Conservation (phyloP, 2,329 filamentous ascomycete species). For the Ophiostoma novo-ulmi region DNA sequence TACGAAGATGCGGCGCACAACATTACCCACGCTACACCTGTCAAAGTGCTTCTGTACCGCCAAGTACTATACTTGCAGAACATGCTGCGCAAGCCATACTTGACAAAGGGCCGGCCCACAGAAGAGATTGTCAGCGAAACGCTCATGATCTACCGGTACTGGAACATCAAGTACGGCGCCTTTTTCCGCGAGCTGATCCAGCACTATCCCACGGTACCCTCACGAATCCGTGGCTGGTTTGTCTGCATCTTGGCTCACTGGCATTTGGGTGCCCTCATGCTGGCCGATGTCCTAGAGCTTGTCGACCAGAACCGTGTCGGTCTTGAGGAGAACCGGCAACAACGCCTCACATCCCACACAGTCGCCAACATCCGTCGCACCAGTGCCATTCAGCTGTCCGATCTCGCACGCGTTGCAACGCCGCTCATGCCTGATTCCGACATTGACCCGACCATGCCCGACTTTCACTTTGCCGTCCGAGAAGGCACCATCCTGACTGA, state of each 20-base stretch:
- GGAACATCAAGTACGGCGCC: constrained; percentile 47
- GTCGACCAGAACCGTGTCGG: constrained; percentile 41
- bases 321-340: constrained; percentile 29
- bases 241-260: constrained; percentile 54
- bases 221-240: constrained; percentile 56
- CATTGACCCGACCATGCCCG: constrained; percentile 33
- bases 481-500: constrained; percentile 54
- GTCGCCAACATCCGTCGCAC: constrained; percentile 39
- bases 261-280: constrained; percentile 51
- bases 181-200: constrained; percentile 50
- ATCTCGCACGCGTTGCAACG: constrained; percentile 45
- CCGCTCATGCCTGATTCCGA: constrained; percentile 24
- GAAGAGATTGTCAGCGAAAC: constrained; percentile 47
- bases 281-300: constrained; percentile 50
- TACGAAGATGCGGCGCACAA: constrained; percentile 47
- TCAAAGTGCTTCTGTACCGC: constrained; percentile 56
- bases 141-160: constrained; percentile 49
- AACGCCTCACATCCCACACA: constrained; percentile 34
- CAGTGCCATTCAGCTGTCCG: constrained; percentile 44
- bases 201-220: constrained; percentile 46
- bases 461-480: constrained; percentile 50
- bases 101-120: constrained; percentile 35
- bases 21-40: constrained; percentile 49
- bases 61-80: constrained; percentile 53
- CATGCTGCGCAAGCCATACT: constrained; percentile 40